Percentiles rank a stretch among this genome's conserved stretches.
phyloP scores from a whole-genome alignment of 2,329 filamentous ascomycete species.

The Neonectria neomacrospora region DNA sequence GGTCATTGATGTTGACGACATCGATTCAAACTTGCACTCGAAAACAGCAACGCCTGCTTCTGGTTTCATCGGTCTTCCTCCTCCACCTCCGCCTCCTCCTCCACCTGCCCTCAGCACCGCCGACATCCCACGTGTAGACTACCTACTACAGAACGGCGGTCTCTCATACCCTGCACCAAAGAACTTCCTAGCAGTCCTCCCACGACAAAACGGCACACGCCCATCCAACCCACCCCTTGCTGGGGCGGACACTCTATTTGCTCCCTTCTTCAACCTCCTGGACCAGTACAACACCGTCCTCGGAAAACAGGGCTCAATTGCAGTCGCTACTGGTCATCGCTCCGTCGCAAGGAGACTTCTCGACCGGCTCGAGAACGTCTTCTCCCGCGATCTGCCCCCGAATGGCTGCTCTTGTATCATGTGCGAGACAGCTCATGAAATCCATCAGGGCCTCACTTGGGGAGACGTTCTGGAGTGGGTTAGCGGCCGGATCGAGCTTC shows the following conservation, averaged over 20 bases:
- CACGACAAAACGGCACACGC: slow-evolving; percentile 65
- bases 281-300: slow-evolving; percentile 89
- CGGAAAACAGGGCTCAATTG: slow-evolving; percentile 85
- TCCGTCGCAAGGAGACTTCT: slow-evolving; percentile 91
- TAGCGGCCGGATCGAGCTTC: slow-evolving; percentile 86
- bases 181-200: slow-evolving; percentile 75
- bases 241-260: slow-evolving; percentile 80
- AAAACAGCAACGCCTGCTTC: slow-evolving; percentile 55
- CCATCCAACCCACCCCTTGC: slow-evolving; percentile 72
- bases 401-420: slow-evolving; percentile 89
- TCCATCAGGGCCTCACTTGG: slow-evolving; percentile 85
- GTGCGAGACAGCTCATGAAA: slow-evolving; percentile 72
- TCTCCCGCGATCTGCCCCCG: slow-evolving; percentile 88
- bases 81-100: slow-evolving; percentile 69
- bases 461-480: slow-evolving; percentile 95
- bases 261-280: slow-evolving; percentile 83
- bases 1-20: slow-evolving; percentile 52
- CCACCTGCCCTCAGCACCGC: slow-evolving; percentile 78
- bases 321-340: slow-evolving; percentile 93
- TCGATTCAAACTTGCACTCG: slow-evolving; percentile 45
- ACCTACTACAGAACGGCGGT: slow-evolving; percentile 89
- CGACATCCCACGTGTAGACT: slow-evolving; percentile 86
- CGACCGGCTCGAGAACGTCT: slow-evolving; percentile 92
- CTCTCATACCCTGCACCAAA: slow-evolving; percentile 77
- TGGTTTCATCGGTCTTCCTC: slow-evolving; percentile 51